Base-by-base conservation (phyloP, 108 stramenopile species). In the Ochromonas danica region DNA sequence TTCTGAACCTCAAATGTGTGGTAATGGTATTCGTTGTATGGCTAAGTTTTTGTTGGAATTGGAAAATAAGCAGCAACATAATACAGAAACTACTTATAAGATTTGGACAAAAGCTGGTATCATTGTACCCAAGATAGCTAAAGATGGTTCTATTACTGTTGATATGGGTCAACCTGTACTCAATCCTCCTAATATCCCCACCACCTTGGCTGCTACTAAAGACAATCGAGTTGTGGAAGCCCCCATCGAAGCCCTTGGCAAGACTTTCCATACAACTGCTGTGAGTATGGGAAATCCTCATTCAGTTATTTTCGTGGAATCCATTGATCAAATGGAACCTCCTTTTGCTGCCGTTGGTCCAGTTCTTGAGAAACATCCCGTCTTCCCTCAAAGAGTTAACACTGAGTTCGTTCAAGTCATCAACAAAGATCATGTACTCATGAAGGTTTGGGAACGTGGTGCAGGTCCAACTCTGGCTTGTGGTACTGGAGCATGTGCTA, bases 211-310 rank as follows among this genome's bases (percentile, higher is more conserved):
- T 42, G 88, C 94, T 25, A 94, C 94, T 45, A 92, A 91, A 43
- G 91, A 85, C 0, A 70, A 87, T 71, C 88, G 90, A 62, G 95
- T 94, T 0, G 87, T 96, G 2, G 92, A 93, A 80, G 92, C 94
- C 87, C 86, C 89, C 10, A 61, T 94, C 36, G 89, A 85, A 70
- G 91, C 89, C 77, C 87, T 83, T 71, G 93, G 93, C 39, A 93
- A 93, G 85, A 88, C 87, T 61, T 95, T 91, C 91, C 92, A 94
- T 81, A 91, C 94, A 42, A 91, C 87, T 38, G 90, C 89, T 42
- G 95, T 98, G 28, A 90, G 90, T 74, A 98, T 98, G 97, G 97
- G 97, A 14, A 98, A 98, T 88, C 97, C 97, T 3, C 97, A 98
- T 81, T 91, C 92, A 30, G 72, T 75, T 35, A 91, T 96, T 57